These are phyloP conservation scores for Olyra latifolia DNA, from an alignment of 176 grass and related monocot species.

Conservation along the genomic window DNA sequence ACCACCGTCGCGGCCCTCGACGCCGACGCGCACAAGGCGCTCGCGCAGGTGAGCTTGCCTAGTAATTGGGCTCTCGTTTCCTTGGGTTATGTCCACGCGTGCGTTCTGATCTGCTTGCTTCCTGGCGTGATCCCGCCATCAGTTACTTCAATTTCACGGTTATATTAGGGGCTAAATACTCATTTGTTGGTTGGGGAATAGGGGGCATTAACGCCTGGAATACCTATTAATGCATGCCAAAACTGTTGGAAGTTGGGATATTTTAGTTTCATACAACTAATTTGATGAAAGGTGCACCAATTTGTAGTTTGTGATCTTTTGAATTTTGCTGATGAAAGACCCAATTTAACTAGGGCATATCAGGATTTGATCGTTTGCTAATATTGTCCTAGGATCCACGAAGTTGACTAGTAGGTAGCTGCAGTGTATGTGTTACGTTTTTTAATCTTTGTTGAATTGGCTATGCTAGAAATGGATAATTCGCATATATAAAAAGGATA, in stretches of 20 bases:
- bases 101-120: conserved; percentile 20
- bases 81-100: conserved; percentile 2
- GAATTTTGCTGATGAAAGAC: neutral
- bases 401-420: neutral
- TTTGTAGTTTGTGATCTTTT: neutral
- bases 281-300: neutral
- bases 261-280: neutral
- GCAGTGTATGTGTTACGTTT: conserved; percentile 6
- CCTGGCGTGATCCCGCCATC: neutral
- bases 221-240: neutral
- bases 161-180: neutral
- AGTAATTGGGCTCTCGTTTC: neutral
- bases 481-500: neutral
- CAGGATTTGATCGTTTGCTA: neutral
- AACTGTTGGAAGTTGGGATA: neutral
- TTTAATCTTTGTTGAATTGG: neutral
- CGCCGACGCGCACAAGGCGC: conserved; percentile 77
- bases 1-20: conserved; percentile 84
- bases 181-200: neutral
- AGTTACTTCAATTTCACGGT: neutral
- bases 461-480: neutral
- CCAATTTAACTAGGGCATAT: neutral
- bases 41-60: conserved; percentile 67
- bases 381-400: neutral
- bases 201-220: neutral